Evolutionary conservation across 768 basidiomycete genomes (phyloP), one percentile per base, ranked within the genome.

Genomic region (Leccinum subtestaceum): DNA sequence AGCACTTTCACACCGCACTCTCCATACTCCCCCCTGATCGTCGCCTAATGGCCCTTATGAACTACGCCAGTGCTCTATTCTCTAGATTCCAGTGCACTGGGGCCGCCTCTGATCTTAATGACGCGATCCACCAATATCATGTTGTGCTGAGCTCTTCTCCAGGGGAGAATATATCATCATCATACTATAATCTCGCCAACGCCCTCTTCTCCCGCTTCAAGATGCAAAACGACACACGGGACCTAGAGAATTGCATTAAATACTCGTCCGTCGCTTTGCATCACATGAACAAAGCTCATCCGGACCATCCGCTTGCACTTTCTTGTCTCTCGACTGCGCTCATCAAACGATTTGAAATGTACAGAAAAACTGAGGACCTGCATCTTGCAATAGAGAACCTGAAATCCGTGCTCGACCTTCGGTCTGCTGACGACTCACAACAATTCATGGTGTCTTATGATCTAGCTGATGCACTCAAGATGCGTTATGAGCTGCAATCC

Each of bases 121-220:
- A 60, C 15, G 69, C 69, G 3, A 71, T 71, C 25, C 58, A 23
- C 55, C 62, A 72, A 48, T 71, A 71, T 27, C 57, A 59, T 32
- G 53, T 50, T 11, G 62, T 67, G 12, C 50, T 71, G 38, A 62
- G 69, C 48, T 60, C 52, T 51, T 61, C 59, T 49, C 53, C 51
- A 17, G 52, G 51, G 9, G 64, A 71, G 46, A 65, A 64, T 31
- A 63, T 52, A 53, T 56, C 65, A 17, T 57, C 65, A 3, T 63
- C 65, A 8, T 63, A 59, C 49, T 71, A 71, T 52, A 72, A 69
- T 55, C 72, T 72, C 31, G 72, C 70, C 48, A 71, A 70, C 43
- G 70, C 71, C 25, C 50, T 73, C 47, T 56, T 73, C 19, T 70
- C 66, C 40, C 71, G 72, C 29, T 71, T 65, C 61, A 71, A 70